phyloP scores from a whole-genome alignment of 192 early-diverging fungal species.

The Coemansia sp. region DNA sequence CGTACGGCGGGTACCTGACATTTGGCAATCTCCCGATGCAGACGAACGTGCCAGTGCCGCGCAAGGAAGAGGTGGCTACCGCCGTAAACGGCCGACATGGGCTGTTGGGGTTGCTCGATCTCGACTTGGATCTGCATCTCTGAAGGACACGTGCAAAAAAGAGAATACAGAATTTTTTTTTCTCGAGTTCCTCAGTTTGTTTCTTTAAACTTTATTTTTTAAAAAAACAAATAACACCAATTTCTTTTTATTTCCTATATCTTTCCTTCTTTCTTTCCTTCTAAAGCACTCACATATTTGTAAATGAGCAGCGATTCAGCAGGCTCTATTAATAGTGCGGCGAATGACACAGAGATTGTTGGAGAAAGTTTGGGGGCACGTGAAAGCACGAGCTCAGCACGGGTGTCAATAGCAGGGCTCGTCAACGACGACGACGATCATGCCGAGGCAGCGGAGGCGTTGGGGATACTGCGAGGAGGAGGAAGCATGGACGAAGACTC shows the following conservation, averaged over 20 bases:
- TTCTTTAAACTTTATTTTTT: neutral
- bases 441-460: constrained; percentile 26
- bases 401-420: constrained; percentile 34
- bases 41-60: neutral
- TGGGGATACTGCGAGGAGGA: constrained; percentile 16
- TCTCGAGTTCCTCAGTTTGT: neutral
- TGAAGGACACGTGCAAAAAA: constrained; percentile 1
- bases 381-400: constrained; percentile 25
- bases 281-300: neutral
- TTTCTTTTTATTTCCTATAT: constrained; percentile 1
- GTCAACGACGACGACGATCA: constrained; percentile 25
- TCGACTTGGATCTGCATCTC: constrained; percentile 19
- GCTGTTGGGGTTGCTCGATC: constrained; percentile 14
- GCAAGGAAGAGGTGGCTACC: neutral
- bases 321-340: neutral
- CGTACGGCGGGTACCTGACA: constrained; percentile 16
- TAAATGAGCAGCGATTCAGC: neutral
- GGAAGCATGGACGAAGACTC: constrained; percentile 7
- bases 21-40: neutral
- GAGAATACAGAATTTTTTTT: neutral
- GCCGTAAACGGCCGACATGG: neutral
- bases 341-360: neutral
- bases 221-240: neutral
- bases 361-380: constrained; percentile 16
- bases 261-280: neutral